Percentiles rank a stretch among this genome's conserved stretches.
Conservation (phyloP, 495 filamentous ascomycete genomes). For the Aspergillus ellipticus region DNA sequence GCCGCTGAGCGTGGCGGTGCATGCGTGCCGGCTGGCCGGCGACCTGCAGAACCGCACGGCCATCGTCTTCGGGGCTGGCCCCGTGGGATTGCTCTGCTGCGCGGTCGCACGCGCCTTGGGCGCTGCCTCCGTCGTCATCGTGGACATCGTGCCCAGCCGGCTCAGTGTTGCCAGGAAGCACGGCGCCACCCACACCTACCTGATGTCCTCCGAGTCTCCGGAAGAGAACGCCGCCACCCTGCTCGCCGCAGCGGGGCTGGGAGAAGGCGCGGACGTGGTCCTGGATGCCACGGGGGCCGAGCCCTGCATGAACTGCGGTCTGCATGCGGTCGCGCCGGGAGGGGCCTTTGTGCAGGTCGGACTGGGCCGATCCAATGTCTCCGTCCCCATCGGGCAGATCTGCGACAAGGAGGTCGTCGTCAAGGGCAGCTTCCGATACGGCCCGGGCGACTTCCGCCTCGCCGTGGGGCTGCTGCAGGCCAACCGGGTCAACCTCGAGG, state of each 20-base stretch:
- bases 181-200: constrained; percentile 63
- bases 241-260: constrained; percentile 17
- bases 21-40: constrained; percentile 65
- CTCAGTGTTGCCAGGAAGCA: constrained; percentile 67
- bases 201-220: constrained; percentile 30
- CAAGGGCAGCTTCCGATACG: constrained; percentile 81
- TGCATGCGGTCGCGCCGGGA: constrained; percentile 66
- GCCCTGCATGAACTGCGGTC: constrained; percentile 66
- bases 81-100: constrained; percentile 76
- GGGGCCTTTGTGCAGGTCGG: constrained; percentile 85
- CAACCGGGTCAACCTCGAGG: constrained; percentile 64
- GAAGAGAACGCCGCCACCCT: constrained; percentile 34
- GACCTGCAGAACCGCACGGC: constrained; percentile 68
- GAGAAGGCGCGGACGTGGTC: constrained; percentile 64
- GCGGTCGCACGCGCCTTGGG: constrained; percentile 78
- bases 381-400: constrained; percentile 76
- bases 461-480: constrained; percentile 63
- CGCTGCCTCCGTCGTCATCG: constrained; percentile 65
- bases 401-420: constrained; percentile 78
- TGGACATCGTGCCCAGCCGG: constrained; percentile 70
- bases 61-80: constrained; percentile 82
- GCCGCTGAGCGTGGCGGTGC: constrained; percentile 79
- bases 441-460: constrained; percentile 72
- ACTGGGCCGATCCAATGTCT: constrained; percentile 73
- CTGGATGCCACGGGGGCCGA: constrained; percentile 86